Base-by-base conservation (phyloP, 179 eudicot genomes). In the Heliamphora pulchella region DNA sequence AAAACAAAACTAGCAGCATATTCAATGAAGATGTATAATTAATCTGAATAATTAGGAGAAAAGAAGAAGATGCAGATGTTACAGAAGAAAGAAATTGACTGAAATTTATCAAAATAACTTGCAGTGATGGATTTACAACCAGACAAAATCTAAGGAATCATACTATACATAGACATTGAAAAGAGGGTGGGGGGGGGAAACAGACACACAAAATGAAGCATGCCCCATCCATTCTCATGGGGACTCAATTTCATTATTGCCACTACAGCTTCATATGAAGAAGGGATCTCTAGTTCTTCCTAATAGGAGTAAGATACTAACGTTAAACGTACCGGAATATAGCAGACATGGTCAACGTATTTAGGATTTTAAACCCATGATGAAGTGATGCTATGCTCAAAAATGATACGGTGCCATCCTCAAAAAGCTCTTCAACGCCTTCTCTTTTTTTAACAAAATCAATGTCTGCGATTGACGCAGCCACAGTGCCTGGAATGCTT, bases 381-480 rank as follows among this genome's bases (percentile, higher is more conserved):
- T 82, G 90, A 86, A 90, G 84, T 62, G 98, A 90, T 79, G 91
- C 90, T 81, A 94, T 89, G 89, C 94, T 94, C 86, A 93, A 85
- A 81, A 91, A 94, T 62, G 98, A 90, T 63, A 88, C 57, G 69
- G 94, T 93, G 72, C 98, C 98, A 86, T 94, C 96, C 90, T 94
- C 98, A 81, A 94, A 91, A 46, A 77, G 83, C 78, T 94, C 97
- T 86, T 93, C 97, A 82, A 90, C 76, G 51, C 91, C 91, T 59
- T 89, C 91, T 89, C 98, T 90, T 82, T 91, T 91, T 87, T 86
- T 90, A 79, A 90, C 89, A 84, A 89, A 90, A 82, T 94, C 98
- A 68, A 94, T 84, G 81, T 94, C 98, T 71, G 98, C 97, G 85
- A 94, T 91, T 44, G 98, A 89, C 78, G 98, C 93, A 31, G 97